Evolutionary conservation across 345 rosid genomes (phyloP).

Genomic region (Firmiana major): DNA sequence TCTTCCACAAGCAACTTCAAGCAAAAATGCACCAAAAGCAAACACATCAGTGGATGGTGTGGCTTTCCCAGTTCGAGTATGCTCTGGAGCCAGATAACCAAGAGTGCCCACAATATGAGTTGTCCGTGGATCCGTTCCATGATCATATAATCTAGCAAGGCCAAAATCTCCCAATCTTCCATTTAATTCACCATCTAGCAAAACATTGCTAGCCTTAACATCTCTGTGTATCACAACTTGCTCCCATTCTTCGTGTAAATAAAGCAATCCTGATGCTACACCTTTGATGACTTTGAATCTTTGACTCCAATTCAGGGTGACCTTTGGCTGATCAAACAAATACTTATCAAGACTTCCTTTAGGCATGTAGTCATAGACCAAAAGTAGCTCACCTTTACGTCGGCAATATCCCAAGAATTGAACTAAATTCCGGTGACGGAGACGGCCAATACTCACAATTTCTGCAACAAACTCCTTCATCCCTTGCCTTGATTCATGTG

Average conservation of each 20-base stretch:
- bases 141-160: conserved; percentile 54
- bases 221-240: conserved; percentile 63
- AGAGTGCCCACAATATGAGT: conserved; percentile 53
- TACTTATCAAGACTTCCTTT: conserved; percentile 57
- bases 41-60: conserved; percentile 46
- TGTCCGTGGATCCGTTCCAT: conserved; percentile 50
- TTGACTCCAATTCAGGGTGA: conserved; percentile 46
- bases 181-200: conserved; percentile 48
- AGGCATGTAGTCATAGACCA: conserved; percentile 62
- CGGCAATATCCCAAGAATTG: conserved; percentile 55
- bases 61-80: conserved; percentile 45
- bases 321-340: conserved; percentile 37
- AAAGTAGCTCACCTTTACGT: conserved; percentile 49
- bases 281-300: conserved; percentile 49
- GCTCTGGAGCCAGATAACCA: conserved; percentile 67
- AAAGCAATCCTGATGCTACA: conserved; percentile 47
- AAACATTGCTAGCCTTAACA: conserved; percentile 59
- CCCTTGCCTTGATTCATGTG: conserved; percentile 58
- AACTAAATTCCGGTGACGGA: conserved; percentile 58
- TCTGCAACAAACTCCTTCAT: conserved; percentile 59
- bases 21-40: conserved; percentile 51
- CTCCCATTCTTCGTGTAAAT: conserved; percentile 65
- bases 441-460: conserved; percentile 47
- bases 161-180: conserved; percentile 65
- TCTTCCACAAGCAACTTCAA: conserved; percentile 55